These are phyloP conservation scores for Cerioporus squamosus DNA, from an alignment of 1,284 basidiomycete species.

Conservation along the genomic window DNA sequence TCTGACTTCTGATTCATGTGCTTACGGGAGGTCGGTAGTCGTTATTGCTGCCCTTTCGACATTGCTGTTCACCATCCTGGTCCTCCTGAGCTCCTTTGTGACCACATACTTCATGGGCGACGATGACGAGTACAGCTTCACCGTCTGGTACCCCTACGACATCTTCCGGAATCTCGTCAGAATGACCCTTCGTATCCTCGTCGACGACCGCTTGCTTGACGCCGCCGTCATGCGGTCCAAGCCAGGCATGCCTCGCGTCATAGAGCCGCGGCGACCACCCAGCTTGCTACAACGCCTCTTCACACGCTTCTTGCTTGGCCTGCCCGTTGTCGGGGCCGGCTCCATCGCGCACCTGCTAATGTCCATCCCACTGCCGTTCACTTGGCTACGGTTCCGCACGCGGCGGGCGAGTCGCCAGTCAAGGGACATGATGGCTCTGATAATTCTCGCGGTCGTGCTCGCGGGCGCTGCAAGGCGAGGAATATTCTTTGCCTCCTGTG, in stretches of 20 bases:
- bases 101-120: slow-evolving; percentile 68
- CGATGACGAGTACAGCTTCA: slow-evolving; percentile 41
- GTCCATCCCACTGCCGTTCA: slow-evolving; percentile 64
- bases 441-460: slow-evolving; percentile 65
- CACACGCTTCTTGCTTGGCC: slow-evolving; percentile 70
- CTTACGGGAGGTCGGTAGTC: slow-evolving; percentile 43
- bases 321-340: slow-evolving; percentile 78
- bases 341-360: slow-evolving; percentile 74
- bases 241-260: slow-evolving; percentile 6
- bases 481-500: neutral
- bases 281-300: slow-evolving; percentile 59
- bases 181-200: slow-evolving; percentile 65
- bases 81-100: slow-evolving; percentile 72
- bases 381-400: slow-evolving; percentile 67
- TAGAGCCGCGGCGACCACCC: slow-evolving; percentile 35
- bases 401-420: slow-evolving; percentile 53
- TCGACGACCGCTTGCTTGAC: slow-evolving; percentile 54
- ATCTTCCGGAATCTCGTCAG: slow-evolving; percentile 66
- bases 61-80: slow-evolving; percentile 67
- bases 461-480: slow-evolving; percentile 67
- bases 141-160: slow-evolving; percentile 58
- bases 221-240: slow-evolving; percentile 35
- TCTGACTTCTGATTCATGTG: neutral
- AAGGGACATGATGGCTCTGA: slow-evolving; percentile 64
- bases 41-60: slow-evolving; percentile 67